Evolutionary conservation across 345 rosid species (phyloP).

Genomic region (Xanthoceras sorbifolium): DNA sequence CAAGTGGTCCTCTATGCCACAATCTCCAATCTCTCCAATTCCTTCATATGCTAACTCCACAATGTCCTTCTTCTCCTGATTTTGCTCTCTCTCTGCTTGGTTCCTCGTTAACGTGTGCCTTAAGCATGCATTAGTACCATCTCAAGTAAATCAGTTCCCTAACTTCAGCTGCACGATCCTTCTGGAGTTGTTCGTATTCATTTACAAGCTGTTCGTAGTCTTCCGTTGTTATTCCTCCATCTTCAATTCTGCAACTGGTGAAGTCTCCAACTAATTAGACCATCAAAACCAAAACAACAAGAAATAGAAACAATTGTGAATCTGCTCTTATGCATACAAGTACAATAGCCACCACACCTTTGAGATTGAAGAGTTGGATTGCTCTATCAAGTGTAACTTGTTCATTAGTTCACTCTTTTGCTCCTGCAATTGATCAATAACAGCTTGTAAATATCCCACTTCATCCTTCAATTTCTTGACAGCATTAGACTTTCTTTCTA

Average conservation of each 20-base stretch:
- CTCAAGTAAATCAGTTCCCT: constrained; percentile 57
- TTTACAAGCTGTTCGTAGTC: constrained; percentile 40
- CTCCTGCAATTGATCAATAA: constrained; percentile 35
- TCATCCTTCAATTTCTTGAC: constrained; percentile 47
- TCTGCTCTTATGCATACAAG: neutral
- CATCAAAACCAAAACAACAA: neutral
- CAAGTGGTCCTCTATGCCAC: constrained; percentile 27
- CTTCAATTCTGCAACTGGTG: constrained; percentile 43
- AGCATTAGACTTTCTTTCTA: constrained; percentile 31
- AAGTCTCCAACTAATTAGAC: neutral
- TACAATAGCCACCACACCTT: constrained; percentile 37
- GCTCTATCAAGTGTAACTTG: constrained; percentile 30
- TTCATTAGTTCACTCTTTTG: constrained; percentile 39
- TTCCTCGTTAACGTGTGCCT: constrained; percentile 58
- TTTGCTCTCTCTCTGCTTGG: constrained; percentile 25
- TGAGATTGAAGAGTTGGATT: constrained; percentile 30
- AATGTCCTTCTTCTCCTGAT: constrained; percentile 26
- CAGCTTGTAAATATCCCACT: constrained; percentile 33
- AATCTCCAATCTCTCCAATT: constrained; percentile 21
- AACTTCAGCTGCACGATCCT: constrained; percentile 44
- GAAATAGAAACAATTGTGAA: neutral
- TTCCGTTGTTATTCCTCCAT: constrained; percentile 31
- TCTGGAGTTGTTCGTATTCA: constrained; percentile 50
- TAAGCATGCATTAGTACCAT: constrained; percentile 78
- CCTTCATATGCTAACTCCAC: constrained; percentile 34